These are phyloP conservation scores for Hypoxylon trugodes DNA, from an alignment of 495 filamentous ascomycete genomes.

Conservation along the genomic window DNA sequence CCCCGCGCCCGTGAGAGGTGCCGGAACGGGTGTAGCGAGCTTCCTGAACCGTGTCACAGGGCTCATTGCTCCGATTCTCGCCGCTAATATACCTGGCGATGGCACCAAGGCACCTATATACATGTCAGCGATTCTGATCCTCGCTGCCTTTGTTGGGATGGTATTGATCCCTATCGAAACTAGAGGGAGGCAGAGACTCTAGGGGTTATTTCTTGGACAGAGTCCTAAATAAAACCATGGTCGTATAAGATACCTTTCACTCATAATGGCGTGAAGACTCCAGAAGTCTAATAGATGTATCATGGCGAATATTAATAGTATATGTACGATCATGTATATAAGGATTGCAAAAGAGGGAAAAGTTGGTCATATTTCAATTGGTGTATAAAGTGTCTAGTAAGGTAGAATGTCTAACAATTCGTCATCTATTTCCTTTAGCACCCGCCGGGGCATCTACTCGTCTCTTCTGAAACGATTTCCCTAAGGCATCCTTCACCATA, in stretches of 20 bases:
- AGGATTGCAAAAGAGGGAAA: background rate
- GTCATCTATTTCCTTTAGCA: slow-evolving; percentile 59
- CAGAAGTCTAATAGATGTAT: background rate
- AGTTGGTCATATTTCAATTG: slow-evolving; percentile 10
- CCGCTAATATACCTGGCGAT: slow-evolving; percentile 73
- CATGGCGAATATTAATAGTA: background rate
- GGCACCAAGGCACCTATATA: slow-evolving; percentile 76
- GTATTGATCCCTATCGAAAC: slow-evolving; percentile 77
- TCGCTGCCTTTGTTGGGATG: slow-evolving; percentile 70
- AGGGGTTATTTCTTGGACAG: slow-evolving; percentile 6
- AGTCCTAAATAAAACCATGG: background rate
- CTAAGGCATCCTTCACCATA: slow-evolving; percentile 78
- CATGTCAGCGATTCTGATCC: slow-evolving; percentile 72
- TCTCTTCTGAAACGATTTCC: slow-evolving; percentile 65
- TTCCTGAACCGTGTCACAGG: slow-evolving; percentile 77
- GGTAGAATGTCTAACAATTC: background rate
- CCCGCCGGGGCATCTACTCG: slow-evolving; percentile 64
- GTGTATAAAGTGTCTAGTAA: slow-evolving; percentile 14
- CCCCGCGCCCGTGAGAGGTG: slow-evolving; percentile 78
- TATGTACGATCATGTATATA: background rate
- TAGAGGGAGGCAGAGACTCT: slow-evolving; percentile 73
- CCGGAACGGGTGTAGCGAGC: slow-evolving; percentile 78
- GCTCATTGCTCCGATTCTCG: slow-evolving; percentile 78
- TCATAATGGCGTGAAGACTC: background rate
- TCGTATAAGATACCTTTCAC: background rate